A percentile compares a stretch with the other conserved stretches of the same genome.
These are phyloP conservation scores for Fusarium staphyleae DNA, from an alignment of 2,329 filamentous ascomycete genomes.

Conservation along the genomic window DNA sequence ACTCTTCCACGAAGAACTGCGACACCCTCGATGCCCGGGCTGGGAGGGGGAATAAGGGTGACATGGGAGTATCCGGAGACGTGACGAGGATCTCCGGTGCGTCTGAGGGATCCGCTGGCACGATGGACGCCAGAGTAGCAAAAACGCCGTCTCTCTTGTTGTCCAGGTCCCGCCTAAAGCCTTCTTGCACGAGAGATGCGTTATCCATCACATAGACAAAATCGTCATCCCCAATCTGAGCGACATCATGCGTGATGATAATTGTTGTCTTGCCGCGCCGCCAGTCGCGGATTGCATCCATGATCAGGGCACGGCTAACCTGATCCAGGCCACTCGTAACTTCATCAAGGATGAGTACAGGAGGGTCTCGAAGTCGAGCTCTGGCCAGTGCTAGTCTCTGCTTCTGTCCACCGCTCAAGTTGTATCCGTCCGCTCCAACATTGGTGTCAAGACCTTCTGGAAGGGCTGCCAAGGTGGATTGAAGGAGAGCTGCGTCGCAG, in stretches of 20 bases:
- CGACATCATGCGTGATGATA: constrained; percentile 89
- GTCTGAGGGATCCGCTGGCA: neutral
- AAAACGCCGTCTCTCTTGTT: constrained; percentile 55
- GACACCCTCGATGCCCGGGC: constrained; percentile 26
- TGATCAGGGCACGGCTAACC: constrained; percentile 70
- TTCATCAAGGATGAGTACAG: constrained; percentile 87
- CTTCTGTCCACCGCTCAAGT: constrained; percentile 83
- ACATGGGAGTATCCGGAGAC: constrained; percentile 18
- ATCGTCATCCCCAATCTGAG: constrained; percentile 75
- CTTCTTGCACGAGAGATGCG: constrained; percentile 72
- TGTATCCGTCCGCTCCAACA: constrained; percentile 72
- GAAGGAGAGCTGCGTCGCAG: constrained; percentile 72
- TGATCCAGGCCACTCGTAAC: constrained; percentile 85
- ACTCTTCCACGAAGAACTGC: constrained; percentile 26
- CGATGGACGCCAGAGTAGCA: constrained; percentile 48
- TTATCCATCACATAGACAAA: constrained; percentile 82
- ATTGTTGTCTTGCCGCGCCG: constrained; percentile 84
- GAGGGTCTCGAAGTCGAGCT: constrained; percentile 76
- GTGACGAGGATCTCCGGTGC: constrained; percentile 22
- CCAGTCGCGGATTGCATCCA: constrained; percentile 80
- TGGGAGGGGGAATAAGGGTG: constrained; percentile 10
- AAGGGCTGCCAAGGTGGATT: constrained; percentile 70
- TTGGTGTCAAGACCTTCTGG: constrained; percentile 75
- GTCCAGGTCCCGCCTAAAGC: constrained; percentile 65
- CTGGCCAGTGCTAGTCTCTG: constrained; percentile 84